Conservation (phyloP, 805 yeast species). For the Ogataea nakhonphanomensis region DNA sequence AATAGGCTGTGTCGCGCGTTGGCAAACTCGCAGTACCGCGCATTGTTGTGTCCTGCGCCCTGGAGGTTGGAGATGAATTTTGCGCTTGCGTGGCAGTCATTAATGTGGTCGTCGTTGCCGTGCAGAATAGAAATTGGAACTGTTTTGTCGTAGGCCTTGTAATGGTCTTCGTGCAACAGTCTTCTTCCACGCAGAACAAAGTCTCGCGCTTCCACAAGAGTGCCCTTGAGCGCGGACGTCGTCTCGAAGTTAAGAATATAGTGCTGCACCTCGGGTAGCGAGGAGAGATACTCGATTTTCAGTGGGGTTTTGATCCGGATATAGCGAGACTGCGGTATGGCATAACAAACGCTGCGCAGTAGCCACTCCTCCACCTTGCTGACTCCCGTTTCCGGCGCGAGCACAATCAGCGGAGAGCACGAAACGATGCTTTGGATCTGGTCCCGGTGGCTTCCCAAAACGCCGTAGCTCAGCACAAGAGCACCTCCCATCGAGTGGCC, state of each 20-base stretch:
- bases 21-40: slow-evolving; percentile 25
- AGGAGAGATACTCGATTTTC: slow-evolving; percentile 51
- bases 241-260: slow-evolving; percentile 43
- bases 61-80: slow-evolving; percentile 36
- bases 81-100: slow-evolving; percentile 47
- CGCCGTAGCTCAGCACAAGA: slow-evolving; percentile 58
- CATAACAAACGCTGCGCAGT: slow-evolving; percentile 39
- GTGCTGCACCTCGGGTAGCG: slow-evolving; percentile 43
- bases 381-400: slow-evolving; percentile 62
- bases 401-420: slow-evolving; percentile 56
- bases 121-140: slow-evolving; percentile 56
- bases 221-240: slow-evolving; percentile 46
- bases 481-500: slow-evolving; percentile 89
- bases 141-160: slow-evolving; percentile 34
- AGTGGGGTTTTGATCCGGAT: slow-evolving; percentile 49
- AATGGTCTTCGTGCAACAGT: slow-evolving; percentile 38
- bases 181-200: slow-evolving; percentile 60
- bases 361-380: slow-evolving; percentile 38
- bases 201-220: slow-evolving; percentile 54
- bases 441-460: slow-evolving; percentile 48
- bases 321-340: slow-evolving; percentile 44
- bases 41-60: slow-evolving; percentile 25
- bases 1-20: slow-evolving; percentile 49
- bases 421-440: slow-evolving; percentile 45
- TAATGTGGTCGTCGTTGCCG: slow-evolving; percentile 62